Conservation (phyloP, 257 asterid genomes). For the Echites panduratus region DNA sequence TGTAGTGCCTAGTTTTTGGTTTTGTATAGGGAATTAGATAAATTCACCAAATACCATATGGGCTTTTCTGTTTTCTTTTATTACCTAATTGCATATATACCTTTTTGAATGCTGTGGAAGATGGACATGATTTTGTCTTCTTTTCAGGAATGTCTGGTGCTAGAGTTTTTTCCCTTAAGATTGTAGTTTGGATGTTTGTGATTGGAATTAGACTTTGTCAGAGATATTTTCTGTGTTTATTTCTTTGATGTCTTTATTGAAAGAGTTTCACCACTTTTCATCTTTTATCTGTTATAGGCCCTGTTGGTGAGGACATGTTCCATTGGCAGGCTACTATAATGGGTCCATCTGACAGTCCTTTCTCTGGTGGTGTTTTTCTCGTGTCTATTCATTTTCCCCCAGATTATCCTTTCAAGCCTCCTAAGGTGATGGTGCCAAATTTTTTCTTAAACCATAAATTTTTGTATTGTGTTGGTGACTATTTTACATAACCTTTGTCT, state of each 20-base stretch:
- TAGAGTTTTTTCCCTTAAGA: neutral
- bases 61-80: neutral
- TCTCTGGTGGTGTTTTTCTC: constrained; percentile 64
- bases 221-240: neutral
- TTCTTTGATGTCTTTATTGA: neutral
- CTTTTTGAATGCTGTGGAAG: neutral
- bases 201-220: neutral
- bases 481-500: too few species aligned
- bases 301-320: constrained; percentile 72
- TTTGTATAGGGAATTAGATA: neutral
- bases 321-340: constrained; percentile 82
- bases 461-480: neutral
- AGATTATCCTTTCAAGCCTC: constrained; percentile 83
- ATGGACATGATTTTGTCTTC: neutral
- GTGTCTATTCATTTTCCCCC: constrained; percentile 71
- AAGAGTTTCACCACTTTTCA: neutral
- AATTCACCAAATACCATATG: neutral
- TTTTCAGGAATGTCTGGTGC: neutral
- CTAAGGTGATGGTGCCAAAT: constrained; percentile 41
- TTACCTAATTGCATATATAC: neutral
- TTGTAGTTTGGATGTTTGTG: neutral
- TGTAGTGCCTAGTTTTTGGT: neutral
- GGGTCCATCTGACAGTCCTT: constrained; percentile 84
- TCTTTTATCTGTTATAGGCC: constrained; percentile 35
- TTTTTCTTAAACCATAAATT: neutral